Conservation (phyloP, 2,329 filamentous ascomycete genomes). For the Aspergillus melleus region DNA sequence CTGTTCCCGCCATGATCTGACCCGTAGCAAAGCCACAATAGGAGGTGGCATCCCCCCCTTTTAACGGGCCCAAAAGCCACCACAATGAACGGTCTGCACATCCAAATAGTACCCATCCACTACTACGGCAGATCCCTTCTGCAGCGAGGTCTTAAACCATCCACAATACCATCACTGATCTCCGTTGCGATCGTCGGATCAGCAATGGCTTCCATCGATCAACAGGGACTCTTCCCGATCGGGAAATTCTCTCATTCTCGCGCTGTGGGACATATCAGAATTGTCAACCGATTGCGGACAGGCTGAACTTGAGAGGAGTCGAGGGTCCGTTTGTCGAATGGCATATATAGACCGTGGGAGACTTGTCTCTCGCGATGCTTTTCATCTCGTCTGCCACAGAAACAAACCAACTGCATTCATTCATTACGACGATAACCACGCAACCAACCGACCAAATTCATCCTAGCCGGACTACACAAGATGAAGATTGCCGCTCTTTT, state of each 20-base stretch:
- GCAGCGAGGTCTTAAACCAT: not conserved
- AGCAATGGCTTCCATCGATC: not conserved
- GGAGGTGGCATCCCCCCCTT: not conserved
- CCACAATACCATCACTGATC: not conserved
- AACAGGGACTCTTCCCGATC: not conserved
- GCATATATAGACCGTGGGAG: not conserved
- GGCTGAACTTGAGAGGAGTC: not conserved
- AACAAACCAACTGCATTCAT: not conserved
- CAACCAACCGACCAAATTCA: not conserved
- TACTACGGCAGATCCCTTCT: not conserved
- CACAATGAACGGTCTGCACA: not conserved
- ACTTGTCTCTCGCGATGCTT: not conserved
- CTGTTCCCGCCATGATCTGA: not conserved
- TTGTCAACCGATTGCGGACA: not conserved
- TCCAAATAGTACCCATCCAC: not conserved
- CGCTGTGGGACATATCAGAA: not conserved
- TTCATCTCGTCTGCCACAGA: not conserved
- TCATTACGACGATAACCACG: not conserved
- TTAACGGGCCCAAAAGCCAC: not conserved
- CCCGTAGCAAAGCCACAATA: not conserved
- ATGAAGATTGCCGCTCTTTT: slow-evolving; percentile 7
- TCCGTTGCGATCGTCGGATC: not conserved
- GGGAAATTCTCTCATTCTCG: not conserved
- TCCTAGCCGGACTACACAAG: not conserved
- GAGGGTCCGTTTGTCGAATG: not conserved